phyloP scores from a whole-genome alignment of 2,329 filamentous ascomycete genomes.

The Tolypocladium tropicale region DNA sequence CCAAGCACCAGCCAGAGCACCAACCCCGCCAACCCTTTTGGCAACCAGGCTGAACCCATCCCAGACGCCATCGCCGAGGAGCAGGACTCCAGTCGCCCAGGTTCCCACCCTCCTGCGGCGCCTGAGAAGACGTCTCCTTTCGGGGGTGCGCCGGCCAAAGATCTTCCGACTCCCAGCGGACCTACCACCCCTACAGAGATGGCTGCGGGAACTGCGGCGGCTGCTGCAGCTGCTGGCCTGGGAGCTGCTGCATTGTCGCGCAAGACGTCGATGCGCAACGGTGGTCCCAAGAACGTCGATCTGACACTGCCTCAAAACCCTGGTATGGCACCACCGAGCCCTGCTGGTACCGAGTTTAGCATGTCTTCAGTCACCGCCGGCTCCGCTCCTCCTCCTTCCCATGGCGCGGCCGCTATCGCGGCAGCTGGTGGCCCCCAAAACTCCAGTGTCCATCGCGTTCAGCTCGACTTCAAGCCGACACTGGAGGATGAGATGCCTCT shows the following conservation, averaged over 20 bases:
- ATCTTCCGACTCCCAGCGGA: conserved; percentile 26
- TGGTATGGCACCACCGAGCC: conserved; percentile 40
- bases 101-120: conserved; percentile 10
- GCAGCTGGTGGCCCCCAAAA: conserved; percentile 49
- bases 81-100: conserved; percentile 8
- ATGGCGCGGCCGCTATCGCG: conserved; percentile 48
- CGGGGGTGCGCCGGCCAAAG: conserved; percentile 11
- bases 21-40: conserved; percentile 62
- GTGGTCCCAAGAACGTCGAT: conserved; percentile 40
- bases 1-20: conserved; percentile 33
- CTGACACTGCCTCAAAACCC: conserved; percentile 35
- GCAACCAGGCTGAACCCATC: conserved; percentile 44
- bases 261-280: conserved; percentile 46
- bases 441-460: conserved; percentile 75
- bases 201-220: conserved; percentile 17
- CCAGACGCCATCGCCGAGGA: conserved; percentile 30
- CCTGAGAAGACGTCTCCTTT: neutral
- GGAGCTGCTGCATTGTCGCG: conserved; percentile 32
- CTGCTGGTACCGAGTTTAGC: conserved; percentile 54
- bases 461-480: conserved; percentile 87
- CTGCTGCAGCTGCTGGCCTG: conserved; percentile 25
- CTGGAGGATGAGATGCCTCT: conserved; percentile 88
- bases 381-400: conserved; percentile 22
- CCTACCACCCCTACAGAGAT: conserved; percentile 19
- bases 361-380: conserved; percentile 42